phyloP scores from a whole-genome alignment of 2,329 filamentous ascomycete species.

The Zelopaecilomyces penicillatus region DNA sequence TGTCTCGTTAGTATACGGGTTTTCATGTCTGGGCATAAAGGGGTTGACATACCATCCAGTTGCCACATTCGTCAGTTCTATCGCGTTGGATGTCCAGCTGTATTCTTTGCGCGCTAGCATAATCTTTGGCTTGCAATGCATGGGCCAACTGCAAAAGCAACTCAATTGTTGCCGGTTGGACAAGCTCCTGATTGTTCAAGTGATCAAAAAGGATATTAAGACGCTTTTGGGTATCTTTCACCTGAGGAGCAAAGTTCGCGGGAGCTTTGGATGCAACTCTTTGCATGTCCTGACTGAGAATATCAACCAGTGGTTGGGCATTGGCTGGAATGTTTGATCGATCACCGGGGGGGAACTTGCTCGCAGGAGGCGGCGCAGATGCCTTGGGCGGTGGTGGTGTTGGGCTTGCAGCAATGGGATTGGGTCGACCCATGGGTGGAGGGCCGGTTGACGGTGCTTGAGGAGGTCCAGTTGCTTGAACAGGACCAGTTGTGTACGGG shows the following conservation, averaged over 20 bases:
- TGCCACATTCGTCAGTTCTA: constrained; percentile 71
- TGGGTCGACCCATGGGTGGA: constrained; percentile 23
- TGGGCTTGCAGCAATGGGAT: constrained; percentile 20
- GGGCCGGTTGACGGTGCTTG: constrained; percentile 29
- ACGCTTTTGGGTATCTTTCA: constrained; percentile 89
- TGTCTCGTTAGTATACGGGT: constrained; percentile 30
- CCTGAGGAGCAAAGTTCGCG: constrained; percentile 75
- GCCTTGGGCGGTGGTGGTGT: constrained; percentile 41
- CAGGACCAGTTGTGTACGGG: constrained; percentile 32
- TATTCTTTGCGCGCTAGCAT: constrained; percentile 55
- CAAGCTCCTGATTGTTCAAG: constrained; percentile 87
- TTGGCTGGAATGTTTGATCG: constrained; percentile 76
- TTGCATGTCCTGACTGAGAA: constrained; percentile 77
- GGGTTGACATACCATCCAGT: constrained; percentile 67
- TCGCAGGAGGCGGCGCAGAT: constrained; percentile 42
- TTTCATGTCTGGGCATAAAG: neutral
- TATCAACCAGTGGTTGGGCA: constrained; percentile 71
- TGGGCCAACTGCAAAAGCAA: constrained; percentile 56
- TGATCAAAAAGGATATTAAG: constrained; percentile 93
- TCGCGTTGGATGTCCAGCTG: constrained; percentile 70
- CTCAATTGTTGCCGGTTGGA: constrained; percentile 70
- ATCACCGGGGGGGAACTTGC: constrained; percentile 74
- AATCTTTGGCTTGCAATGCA: constrained; percentile 61
- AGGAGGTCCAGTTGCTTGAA: constrained; percentile 29
- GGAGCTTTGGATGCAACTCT: constrained; percentile 81